Evolutionary conservation across 192 early-diverging fungal species (phyloP).

Genomic region (Dimargaris cristalligena): DNA sequence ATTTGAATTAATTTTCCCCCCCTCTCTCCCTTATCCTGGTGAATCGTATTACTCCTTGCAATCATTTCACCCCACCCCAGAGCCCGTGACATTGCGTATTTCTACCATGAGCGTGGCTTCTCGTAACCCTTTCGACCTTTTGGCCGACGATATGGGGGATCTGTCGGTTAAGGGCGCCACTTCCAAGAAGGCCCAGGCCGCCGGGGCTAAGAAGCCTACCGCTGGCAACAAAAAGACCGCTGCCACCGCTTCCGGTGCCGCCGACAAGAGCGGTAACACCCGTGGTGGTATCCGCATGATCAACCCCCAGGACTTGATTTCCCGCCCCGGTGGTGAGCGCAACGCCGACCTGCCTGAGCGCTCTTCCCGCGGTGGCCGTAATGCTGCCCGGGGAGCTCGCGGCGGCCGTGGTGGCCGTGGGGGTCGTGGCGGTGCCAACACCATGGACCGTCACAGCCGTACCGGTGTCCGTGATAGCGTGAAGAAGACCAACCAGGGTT

Average conservation of each 20-base stretch:
- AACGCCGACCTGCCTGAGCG: constrained; percentile 17
- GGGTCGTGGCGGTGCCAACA: constrained; percentile 42
- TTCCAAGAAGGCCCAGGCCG: neutral
- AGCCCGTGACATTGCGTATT: neutral
- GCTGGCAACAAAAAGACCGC: constrained; percentile 11
- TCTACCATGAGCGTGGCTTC: constrained; percentile 36
- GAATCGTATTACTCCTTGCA: too few species aligned
- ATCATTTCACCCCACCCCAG: too few species aligned
- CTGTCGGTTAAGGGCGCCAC: neutral
- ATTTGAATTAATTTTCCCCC: too few species aligned
- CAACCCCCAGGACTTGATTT: constrained; percentile 13
- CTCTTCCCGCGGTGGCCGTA: constrained; percentile 23
- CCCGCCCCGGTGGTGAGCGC: constrained; percentile 18
- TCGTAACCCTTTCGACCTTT: constrained; percentile 49
- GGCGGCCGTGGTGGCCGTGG: constrained; percentile 34
- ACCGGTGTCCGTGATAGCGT: constrained; percentile 65
- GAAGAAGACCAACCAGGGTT: constrained; percentile 82
- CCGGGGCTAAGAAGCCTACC: constrained; percentile 12
- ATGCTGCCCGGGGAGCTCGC: constrained; percentile 25
- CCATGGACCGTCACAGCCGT: constrained; percentile 74
- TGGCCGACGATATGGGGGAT: constrained; percentile 29
- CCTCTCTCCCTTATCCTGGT: too few species aligned
- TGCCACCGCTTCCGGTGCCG: constrained; percentile 12
- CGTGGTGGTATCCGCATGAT: constrained; percentile 10
- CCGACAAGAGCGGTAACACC: constrained; percentile 18